These are phyloP conservation scores for Citropsis articulata DNA, from an alignment of 345 rosid genomes.

Conservation along the genomic window DNA sequence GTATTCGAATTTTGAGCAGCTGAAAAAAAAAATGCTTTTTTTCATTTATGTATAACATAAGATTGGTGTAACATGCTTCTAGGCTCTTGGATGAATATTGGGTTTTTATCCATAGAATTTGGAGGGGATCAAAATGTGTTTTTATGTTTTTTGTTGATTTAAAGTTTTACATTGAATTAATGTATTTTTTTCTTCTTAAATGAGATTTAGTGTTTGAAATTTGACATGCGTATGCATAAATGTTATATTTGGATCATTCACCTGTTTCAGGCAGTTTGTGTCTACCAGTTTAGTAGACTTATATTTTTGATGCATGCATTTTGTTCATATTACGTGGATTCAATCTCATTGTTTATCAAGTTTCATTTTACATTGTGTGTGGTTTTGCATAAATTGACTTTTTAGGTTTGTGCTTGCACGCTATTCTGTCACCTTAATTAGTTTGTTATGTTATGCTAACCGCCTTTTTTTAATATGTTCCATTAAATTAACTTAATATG, in stretches of 20 bases:
- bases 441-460: too few species aligned
- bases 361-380: background rate
- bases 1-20: background rate
- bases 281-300: background rate
- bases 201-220: conserved; percentile 5
- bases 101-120: background rate
- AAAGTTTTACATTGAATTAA: background rate
- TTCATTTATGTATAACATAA: background rate
- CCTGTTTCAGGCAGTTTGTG: background rate
- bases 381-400: conserved; percentile 4
- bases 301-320: background rate
- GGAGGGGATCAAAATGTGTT: background rate
- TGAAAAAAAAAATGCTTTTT: background rate
- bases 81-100: background rate
- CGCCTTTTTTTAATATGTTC: too few species aligned
- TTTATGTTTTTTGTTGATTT: background rate
- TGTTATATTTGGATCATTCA: background rate
- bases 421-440: background rate
- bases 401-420: background rate
- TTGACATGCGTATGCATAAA: background rate
- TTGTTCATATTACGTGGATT: background rate
- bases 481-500: conserved; percentile 2
- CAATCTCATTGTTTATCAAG: background rate
- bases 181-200: background rate
- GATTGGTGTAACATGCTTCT: background rate